Evolutionary conservation across 805 yeast species (phyloP).

Genomic region (Ogataea neopini): DNA sequence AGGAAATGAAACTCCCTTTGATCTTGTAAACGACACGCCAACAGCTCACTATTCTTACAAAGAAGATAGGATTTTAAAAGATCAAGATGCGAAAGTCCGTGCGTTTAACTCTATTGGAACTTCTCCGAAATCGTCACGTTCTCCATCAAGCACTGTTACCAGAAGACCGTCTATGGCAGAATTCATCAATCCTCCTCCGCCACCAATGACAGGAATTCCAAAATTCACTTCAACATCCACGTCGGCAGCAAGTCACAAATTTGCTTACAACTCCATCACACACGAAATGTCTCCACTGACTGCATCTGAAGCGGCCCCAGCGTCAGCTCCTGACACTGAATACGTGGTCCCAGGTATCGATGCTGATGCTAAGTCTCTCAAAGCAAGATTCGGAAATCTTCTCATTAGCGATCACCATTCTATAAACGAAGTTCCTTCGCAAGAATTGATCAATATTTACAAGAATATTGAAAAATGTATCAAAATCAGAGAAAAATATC

Average conservation of each 20-base stretch:
- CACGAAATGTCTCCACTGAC: slow-evolving; percentile 26
- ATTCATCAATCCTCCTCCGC: slow-evolving; percentile 40
- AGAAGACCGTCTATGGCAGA: slow-evolving; percentile 40
- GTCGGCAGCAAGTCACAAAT: slow-evolving; percentile 18
- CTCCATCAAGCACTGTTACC: slow-evolving; percentile 26
- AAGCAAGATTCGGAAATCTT: slow-evolving; percentile 47
- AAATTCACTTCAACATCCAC: slow-evolving; percentile 11
- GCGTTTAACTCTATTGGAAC: slow-evolving; percentile 52
- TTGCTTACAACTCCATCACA: slow-evolving; percentile 32
- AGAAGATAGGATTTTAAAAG: slow-evolving; percentile 64
- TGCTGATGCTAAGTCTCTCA: slow-evolving; percentile 17
- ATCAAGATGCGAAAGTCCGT: slow-evolving; percentile 64
- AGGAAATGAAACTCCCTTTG: slow-evolving; percentile 14
- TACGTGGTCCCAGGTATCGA: slow-evolving; percentile 5
- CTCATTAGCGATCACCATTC: slow-evolving; percentile 49
- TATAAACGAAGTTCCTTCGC: slow-evolving; percentile 60
- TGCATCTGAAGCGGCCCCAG: background rate
- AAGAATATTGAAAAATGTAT: slow-evolving; percentile 65
- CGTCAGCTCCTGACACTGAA: too few species aligned
- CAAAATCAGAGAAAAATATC: slow-evolving; percentile 74
- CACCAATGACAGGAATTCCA: slow-evolving; percentile 31
- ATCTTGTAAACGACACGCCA: slow-evolving; percentile 10
- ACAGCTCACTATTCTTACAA: slow-evolving; percentile 61
- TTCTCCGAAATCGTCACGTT: slow-evolving; percentile 31
- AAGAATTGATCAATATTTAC: slow-evolving; percentile 65